Evolutionary conservation across 2,329 filamentous ascomycete genomes (phyloP), one percentile per base, ranked within the genome.

Genomic region (Colletotrichum karsti): DNA sequence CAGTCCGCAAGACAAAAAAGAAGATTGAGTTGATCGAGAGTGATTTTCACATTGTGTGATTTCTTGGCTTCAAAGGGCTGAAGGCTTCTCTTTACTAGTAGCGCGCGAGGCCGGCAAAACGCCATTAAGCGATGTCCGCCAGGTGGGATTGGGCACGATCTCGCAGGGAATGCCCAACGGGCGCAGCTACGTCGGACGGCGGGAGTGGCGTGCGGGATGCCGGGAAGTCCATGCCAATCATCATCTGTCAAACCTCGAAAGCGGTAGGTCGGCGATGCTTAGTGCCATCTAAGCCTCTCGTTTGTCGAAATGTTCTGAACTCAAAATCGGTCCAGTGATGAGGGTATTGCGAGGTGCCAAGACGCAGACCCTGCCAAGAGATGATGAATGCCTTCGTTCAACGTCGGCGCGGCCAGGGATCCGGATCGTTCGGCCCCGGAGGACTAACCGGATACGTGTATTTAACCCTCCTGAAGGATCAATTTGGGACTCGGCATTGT

Each of bases 11-110:
- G 5, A 5, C 18, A 5, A 35, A 60, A 13, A 5, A 35, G 53
- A 13, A 33, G 48, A 35, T 5, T 22, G 24, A 26, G 20, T 26
- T 57, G 9, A 4, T 20, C 4, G 3, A 12, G 55, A 18, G 1
- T n/a, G n/a, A 26, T 28, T 33, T 2, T n/a, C 22, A 3, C 8
- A 3, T 22, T 26, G 5, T 13, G 5, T 1, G 20, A n/a, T 18
- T n/a, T 37, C 50, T 24, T 37, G 62, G 46, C 57, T 7, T 3
- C 18, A 28, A 33, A 18, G 4, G 15, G 1, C 2, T 15, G n/a
- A n/a, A n/a, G n/a, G n/a, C n/a, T n/a, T n/a, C n/a, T 3, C 4
- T 22, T 30, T 44, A 63, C 64, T 56, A 57, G 35, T 63, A 58
- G 15, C 8, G n/a, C 39, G 15, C 28, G 22, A 35, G 30, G n/a